These are phyloP conservation scores for Tieghemostelium lacteum DNA, from an alignment of 78 protist species.

Conservation along the genomic window DNA sequence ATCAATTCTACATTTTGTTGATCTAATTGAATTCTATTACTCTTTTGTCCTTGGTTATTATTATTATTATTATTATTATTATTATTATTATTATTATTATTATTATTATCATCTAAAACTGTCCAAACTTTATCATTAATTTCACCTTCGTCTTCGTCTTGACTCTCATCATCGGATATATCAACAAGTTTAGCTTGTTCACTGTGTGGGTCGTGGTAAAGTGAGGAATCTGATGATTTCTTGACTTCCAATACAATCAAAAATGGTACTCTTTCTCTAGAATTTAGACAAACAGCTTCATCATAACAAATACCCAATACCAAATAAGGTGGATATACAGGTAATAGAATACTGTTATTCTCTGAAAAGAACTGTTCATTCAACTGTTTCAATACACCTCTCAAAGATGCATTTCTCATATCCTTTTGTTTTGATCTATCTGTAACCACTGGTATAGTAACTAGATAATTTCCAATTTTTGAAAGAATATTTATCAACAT, in stretches of 20 bases:
- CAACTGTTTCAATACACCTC: slow-evolving; percentile 50
- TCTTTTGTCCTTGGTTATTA: background rate
- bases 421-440: slow-evolving; percentile 19
- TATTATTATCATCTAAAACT: background rate
- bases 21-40: background rate
- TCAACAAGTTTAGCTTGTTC: background rate
- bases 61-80: background rate
- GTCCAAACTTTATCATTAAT: background rate
- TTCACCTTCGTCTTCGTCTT: background rate
- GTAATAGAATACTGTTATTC: slow-evolving; percentile 4
- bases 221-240: background rate
- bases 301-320: slow-evolving; percentile 27
- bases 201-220: slow-evolving; percentile 18
- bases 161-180: background rate
- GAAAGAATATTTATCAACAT: slow-evolving; percentile 51
- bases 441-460: slow-evolving; percentile 23
- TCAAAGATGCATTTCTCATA: slow-evolving; percentile 39
- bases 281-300: slow-evolving; percentile 55
- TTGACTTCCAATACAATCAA: slow-evolving; percentile 33
- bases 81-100: background rate
- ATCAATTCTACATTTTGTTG: background rate
- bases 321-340: slow-evolving; percentile 53
- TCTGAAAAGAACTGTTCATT: slow-evolving; percentile 43
- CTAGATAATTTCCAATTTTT: slow-evolving; percentile 33
- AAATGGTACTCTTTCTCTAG: slow-evolving; percentile 58